Evolutionary conservation across 148 eudicot species (phyloP).

Genomic region (Silene latifolia): DNA sequence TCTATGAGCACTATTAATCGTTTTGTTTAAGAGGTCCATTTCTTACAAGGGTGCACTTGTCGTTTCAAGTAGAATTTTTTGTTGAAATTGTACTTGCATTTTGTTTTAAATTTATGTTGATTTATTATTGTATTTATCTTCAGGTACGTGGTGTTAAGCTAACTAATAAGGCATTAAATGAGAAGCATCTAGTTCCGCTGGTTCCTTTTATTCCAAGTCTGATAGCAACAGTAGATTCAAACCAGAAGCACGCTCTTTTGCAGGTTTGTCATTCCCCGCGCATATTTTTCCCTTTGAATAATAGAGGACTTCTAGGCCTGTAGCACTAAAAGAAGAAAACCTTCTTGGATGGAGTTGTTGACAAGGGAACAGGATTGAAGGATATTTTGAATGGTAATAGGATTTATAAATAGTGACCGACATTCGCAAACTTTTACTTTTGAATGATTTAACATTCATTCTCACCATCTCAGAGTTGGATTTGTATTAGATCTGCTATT

Average conservation of each 20-base stretch:
- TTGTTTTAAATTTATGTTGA: not conserved
- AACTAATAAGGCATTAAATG: slow-evolving; percentile 41
- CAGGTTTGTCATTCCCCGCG: slow-evolving; percentile 42
- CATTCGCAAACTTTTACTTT: not conserved
- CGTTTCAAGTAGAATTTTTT: not conserved
- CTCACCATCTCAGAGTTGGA: not conserved
- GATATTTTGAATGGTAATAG: not conserved
- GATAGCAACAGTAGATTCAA: slow-evolving; percentile 39
- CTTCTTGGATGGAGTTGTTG: not conserved
- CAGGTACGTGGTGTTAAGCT: slow-evolving; percentile 44
- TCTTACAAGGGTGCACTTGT: not conserved
- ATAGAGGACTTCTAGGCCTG: not conserved
- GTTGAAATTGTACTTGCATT: not conserved
- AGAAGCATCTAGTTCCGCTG: slow-evolving; percentile 62
- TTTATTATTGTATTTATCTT: slow-evolving; percentile 19
- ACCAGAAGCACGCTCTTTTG: slow-evolving; percentile 61
- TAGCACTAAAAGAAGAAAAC: not conserved
- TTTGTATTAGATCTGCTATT: not conserved
- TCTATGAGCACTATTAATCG: not conserved
- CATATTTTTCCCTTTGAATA: not conserved
- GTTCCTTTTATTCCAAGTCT: slow-evolving; percentile 67
- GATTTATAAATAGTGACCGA: not conserved
- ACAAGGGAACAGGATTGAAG: not conserved
- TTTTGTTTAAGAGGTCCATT: not conserved
- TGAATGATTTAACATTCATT: not conserved